These are phyloP conservation scores for Chalciporus chontae DNA, from an alignment of 768 basidiomycete species.

Conservation along the genomic window DNA sequence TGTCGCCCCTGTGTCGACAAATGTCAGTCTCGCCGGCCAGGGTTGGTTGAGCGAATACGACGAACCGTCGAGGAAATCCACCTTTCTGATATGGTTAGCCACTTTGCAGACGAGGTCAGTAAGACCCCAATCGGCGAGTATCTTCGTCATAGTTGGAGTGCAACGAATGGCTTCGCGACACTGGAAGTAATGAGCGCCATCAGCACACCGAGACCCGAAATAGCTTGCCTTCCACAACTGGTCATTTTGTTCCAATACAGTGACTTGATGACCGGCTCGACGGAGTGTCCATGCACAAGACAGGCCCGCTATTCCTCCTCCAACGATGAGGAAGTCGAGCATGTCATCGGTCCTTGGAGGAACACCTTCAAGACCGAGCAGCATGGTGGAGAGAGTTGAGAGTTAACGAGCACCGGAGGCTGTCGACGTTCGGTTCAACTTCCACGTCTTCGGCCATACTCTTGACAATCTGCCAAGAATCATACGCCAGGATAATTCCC, in stretches of 20 bases:
- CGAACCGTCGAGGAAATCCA: constrained; percentile 19
- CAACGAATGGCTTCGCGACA: constrained; percentile 38
- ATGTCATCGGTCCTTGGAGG: constrained; percentile 10
- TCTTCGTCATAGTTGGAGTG: constrained; percentile 56
- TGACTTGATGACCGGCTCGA: constrained; percentile 53
- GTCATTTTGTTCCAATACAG: constrained; percentile 47
- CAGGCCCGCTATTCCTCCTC: constrained; percentile 45
- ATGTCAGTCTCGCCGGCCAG: too few species aligned
- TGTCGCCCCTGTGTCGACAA: constrained; percentile 31
- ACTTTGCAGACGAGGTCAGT: constrained; percentile 39
- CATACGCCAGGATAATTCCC: too few species aligned
- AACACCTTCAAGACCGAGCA: constrained; percentile 3
- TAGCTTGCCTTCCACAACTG: constrained; percentile 34
- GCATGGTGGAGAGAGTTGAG: constrained; percentile 6
- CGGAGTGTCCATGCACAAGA: constrained; percentile 51
- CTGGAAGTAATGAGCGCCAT: constrained; percentile 11
- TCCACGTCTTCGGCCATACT: too few species aligned
- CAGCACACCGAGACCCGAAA: too few species aligned
- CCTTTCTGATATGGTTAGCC: constrained; percentile 11
- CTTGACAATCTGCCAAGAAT: too few species aligned
- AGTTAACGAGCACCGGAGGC: too few species aligned
- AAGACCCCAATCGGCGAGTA: constrained; percentile 53
- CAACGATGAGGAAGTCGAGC: constrained; percentile 23
- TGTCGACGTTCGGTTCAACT: too few species aligned
- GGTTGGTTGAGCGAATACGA: background rate